Evolutionary conservation across 169 alveolate species (phyloP).

Genomic region (Eimeria acervulina): DNA sequence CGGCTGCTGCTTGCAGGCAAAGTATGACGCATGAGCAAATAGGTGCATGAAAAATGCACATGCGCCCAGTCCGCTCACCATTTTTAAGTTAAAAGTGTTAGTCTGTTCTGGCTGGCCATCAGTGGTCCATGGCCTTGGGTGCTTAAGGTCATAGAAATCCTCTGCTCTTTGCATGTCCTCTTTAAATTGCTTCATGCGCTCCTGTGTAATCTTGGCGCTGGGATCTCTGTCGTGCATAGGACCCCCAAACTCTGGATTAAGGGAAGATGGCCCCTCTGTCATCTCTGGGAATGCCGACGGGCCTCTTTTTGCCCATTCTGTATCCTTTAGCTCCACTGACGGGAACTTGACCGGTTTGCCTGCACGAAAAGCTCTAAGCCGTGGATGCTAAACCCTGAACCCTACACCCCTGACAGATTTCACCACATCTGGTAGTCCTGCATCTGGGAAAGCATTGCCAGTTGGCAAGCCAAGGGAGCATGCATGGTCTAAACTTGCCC

Average conservation of each 20-base stretch:
- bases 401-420: neutral
- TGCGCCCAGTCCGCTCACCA: neutral
- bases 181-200: conserved; percentile 39
- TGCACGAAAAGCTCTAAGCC: neutral
- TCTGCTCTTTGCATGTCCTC: conserved; percentile 38
- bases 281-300: conserved; percentile 21
- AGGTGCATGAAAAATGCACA: neutral
- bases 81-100: neutral
- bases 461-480: neutral
- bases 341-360: conserved; percentile 54
- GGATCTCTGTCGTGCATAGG: conserved; percentile 59
- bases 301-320: conserved; percentile 42
- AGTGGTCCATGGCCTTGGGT: conserved; percentile 35
- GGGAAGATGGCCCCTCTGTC: conserved; percentile 21
- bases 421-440: neutral
- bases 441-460: neutral
- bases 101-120: neutral
- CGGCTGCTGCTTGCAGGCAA: neutral
- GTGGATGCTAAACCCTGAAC: neutral
- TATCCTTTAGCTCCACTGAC: conserved; percentile 25
- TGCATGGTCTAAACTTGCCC: neutral
- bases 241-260: conserved; percentile 38
- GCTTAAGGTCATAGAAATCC: conserved; percentile 39
- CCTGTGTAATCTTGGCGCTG: conserved; percentile 9
- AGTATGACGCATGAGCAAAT: neutral